Evolutionary conservation across 441 rosid genomes (phyloP).

Genomic region (Theobroma grandiflorum): DNA sequence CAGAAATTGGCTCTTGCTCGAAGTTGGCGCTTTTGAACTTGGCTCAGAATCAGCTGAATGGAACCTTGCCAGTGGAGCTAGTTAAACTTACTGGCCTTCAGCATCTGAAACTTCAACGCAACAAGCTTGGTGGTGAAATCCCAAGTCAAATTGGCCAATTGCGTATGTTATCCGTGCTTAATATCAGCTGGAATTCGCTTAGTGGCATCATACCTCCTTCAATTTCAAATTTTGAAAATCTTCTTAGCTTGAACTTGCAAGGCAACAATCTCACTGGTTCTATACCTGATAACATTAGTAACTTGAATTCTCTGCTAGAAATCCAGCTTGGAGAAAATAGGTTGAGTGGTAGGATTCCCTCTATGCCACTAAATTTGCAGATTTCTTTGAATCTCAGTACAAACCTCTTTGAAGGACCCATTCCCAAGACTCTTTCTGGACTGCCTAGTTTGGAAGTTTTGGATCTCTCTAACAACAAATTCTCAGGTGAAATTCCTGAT

Average conservation of each 20-base stretch:
- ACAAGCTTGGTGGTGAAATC: constrained; percentile 61
- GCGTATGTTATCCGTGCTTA: constrained; percentile 41
- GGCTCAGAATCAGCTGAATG: constrained; percentile 57
- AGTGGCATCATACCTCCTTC: constrained; percentile 67
- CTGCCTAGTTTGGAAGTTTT: constrained; percentile 62
- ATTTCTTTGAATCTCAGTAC: constrained; percentile 76
- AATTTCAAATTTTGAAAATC: constrained; percentile 48
- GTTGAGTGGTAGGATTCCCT: constrained; percentile 59
- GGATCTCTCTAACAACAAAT: constrained; percentile 73
- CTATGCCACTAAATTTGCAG: constrained; percentile 63
- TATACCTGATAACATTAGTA: constrained; percentile 52
- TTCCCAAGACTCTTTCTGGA: constrained; percentile 47
- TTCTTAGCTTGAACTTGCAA: constrained; percentile 56
- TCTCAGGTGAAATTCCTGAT: constrained; percentile 61
- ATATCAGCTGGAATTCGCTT: constrained; percentile 64
- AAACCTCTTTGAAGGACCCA: constrained; percentile 58
- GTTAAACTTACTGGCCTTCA: constrained; percentile 57
- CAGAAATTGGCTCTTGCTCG: constrained; percentile 46
- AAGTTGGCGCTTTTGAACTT: constrained; percentile 63
- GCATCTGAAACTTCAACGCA: constrained; percentile 63
- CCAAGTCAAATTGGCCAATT: constrained; percentile 47
- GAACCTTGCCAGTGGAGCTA: constrained; percentile 50
- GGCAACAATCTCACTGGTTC: constrained; percentile 59
- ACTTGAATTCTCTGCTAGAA: constrained; percentile 52
- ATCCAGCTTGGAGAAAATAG: constrained; percentile 75